Base-by-base conservation (phyloP, 1,284 basidiomycete species). In the Phellopilus nigrolimitatus region DNA sequence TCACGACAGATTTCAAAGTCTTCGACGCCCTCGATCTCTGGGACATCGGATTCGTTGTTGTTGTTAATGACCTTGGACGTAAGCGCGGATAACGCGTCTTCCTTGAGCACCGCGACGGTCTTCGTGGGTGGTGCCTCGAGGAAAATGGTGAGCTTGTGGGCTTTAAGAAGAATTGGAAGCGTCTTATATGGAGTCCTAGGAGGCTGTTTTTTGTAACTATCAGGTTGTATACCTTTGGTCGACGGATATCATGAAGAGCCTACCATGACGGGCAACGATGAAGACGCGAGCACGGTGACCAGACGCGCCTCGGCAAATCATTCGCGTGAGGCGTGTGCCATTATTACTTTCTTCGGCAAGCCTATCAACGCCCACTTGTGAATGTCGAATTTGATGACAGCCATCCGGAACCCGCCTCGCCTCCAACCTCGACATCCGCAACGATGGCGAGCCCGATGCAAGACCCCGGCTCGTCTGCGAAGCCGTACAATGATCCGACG, bases 1-100 rank as follows among this genome's bases (percentile, higher is more conserved):
- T 68, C 71, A 21, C 71, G 72, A 53, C 79, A 82, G 24, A 89
- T 62, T 60, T 87, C 84, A 62, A 90, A 88, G 54, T 86, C 82
- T 17, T 74, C 68, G 5, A 64, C 63, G 33, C 61, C 66, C 9
- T 60, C 51, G 9, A 79, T 67, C n/a, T 58, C 60, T 0, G 82
- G 82, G 2, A 82, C 61, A 7, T 66, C 68, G 17, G 74, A 67
- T 38, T 65, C 62, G 51, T 68, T 64, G 21, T 31, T 47, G 21
- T 12, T 28, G 15, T 48, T 53, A 4, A 47, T 42, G 27, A 51
- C 80, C 70, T 73, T 65, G 1, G 79, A 73, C 10, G 68, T 65
- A 13, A 89, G 69, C 9, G 85, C 86, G 2, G 75, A 75, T 1
- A 87, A 62, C 0, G 74, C 78, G 41, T 87, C 82, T 27, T 69